Conservation (phyloP, 1,284 basidiomycete species). For the Sporisorium reilianum region DNA sequence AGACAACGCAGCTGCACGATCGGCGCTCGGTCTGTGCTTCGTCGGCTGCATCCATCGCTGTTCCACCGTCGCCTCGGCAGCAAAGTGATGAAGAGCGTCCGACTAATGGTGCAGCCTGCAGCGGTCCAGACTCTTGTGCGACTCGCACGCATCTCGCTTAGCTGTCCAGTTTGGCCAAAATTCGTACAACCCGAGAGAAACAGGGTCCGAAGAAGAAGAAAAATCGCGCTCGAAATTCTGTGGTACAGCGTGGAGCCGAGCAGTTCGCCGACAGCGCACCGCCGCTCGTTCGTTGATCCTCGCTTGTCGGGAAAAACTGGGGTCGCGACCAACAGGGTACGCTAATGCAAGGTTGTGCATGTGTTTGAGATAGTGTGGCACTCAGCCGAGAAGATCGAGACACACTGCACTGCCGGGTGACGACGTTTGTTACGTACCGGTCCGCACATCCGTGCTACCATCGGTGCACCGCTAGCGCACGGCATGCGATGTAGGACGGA, state of each 20-base stretch:
- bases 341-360: neutral
- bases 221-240: neutral
- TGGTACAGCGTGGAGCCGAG: no score
- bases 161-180: constrained; percentile 13
- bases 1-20: neutral
- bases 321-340: neutral
- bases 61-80: constrained; percentile 1
- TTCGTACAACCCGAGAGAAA: neutral
- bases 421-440: neutral
- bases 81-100: neutral
- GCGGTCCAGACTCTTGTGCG: constrained; percentile 2
- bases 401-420: neutral
- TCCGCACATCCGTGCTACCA: neutral
- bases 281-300: no score
- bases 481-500: no score
- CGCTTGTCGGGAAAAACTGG: neutral
- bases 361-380: neutral
- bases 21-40: neutral
- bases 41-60: neutral
- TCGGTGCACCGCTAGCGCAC: no score
- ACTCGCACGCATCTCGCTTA: constrained; percentile 15
- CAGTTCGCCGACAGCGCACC: no score
- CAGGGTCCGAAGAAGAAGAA: no score
- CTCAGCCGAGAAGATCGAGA: neutral
- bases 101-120: neutral